A percentile compares a stretch with the other conserved stretches of the same genome.
These are phyloP conservation scores for Neltuma alba DNA, from an alignment of 306 rosid species.

Conservation along the genomic window DNA sequence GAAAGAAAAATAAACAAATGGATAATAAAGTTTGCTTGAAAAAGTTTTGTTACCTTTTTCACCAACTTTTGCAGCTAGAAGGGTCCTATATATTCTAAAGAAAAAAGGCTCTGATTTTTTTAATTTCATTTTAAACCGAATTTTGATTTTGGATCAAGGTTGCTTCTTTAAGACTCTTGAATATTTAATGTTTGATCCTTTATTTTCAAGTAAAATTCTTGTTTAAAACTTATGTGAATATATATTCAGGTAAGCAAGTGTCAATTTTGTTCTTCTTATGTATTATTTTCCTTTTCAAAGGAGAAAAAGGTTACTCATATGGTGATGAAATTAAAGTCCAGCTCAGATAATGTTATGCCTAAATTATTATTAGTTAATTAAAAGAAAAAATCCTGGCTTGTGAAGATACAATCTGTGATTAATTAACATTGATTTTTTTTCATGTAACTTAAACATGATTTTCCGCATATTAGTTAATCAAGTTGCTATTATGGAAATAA, in stretches of 20 bases:
- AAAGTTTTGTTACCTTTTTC: background rate
- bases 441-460: background rate
- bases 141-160: background rate
- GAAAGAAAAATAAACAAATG: background rate
- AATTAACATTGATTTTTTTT: background rate
- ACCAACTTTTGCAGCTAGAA: background rate
- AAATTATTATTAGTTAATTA: background rate
- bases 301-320: background rate
- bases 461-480: background rate
- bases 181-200: background rate
- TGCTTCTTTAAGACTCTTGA: conserved; percentile 1
- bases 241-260: background rate
- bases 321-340: background rate
- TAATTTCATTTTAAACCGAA: background rate
- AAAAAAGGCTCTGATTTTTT: background rate
- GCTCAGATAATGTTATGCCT: background rate
- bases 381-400: background rate
- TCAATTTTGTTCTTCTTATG: no score
- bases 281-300: background rate
- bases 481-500: conserved; percentile 13
- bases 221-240: background rate
- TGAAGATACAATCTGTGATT: background rate
- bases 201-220: background rate
- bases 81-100: background rate
- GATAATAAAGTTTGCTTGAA: background rate